Percentiles rank a stretch among this genome's conserved stretches.
These are phyloP conservation scores for Kregervanrija fluxuum DNA, from an alignment of 805 yeast genomes.

Conservation along the genomic window DNA sequence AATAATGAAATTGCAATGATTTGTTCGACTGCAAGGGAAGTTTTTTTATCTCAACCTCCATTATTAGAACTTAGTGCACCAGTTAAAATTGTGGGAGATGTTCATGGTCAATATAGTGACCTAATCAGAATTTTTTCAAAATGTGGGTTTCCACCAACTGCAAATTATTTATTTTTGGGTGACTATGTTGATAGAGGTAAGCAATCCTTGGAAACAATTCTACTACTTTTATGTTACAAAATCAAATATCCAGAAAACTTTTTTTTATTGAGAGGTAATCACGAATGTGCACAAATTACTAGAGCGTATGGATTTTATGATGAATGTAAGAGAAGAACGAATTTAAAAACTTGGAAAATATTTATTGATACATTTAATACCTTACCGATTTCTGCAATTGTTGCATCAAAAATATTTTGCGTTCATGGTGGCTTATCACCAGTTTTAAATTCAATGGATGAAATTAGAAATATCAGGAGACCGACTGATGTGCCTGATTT, in stretches of 20 bases:
- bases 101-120: slow-evolving; percentile 95
- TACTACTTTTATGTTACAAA: slow-evolving; percentile 82
- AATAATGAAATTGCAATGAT: slow-evolving; percentile 83
- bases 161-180: slow-evolving; percentile 88
- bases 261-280: slow-evolving; percentile 88
- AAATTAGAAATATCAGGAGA: slow-evolving; percentile 64
- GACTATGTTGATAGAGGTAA: slow-evolving; percentile 98
- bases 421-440: slow-evolving; percentile 85
- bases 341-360: slow-evolving; percentile 86
- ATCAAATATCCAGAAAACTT: slow-evolving; percentile 96
- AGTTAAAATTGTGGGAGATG: slow-evolving; percentile 86
- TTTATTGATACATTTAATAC: slow-evolving; percentile 95
- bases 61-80: slow-evolving; percentile 81
- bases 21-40: slow-evolving; percentile 83
- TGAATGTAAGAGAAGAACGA: slow-evolving; percentile 92
- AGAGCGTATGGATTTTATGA: slow-evolving; percentile 96
- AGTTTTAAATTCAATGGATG: slow-evolving; percentile 64
- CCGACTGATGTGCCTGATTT: slow-evolving; percentile 86
- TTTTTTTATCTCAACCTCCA: slow-evolving; percentile 85
- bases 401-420: slow-evolving; percentile 90
- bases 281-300: slow-evolving; percentile 95
- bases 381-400: slow-evolving; percentile 90
- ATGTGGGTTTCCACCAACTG: slow-evolving; percentile 94
- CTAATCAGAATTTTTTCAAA: slow-evolving; percentile 83
- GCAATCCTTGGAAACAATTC: slow-evolving; percentile 88